Evolutionary conservation across 2,329 filamentous ascomycete genomes (phyloP).

Genomic region (Clonostachys chloroleuca): DNA sequence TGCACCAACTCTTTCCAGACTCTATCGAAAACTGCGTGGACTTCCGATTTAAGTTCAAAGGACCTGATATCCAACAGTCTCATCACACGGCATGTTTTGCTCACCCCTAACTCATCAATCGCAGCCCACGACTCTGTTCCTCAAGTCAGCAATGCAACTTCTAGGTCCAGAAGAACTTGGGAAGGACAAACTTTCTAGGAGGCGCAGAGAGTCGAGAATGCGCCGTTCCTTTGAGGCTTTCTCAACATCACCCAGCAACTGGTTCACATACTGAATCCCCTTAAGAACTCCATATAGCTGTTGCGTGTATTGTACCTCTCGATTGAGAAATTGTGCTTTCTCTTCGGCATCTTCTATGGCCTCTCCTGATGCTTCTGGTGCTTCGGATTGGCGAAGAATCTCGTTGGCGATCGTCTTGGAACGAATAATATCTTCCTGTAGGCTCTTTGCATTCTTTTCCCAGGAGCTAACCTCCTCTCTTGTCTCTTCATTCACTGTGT

Average conservation of each 20-base stretch:
- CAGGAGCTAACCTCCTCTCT: slow-evolving; percentile 79
- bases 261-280: slow-evolving; percentile 52
- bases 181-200: slow-evolving; percentile 46
- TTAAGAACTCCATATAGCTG: slow-evolving; percentile 48
- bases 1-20: slow-evolving; percentile 69
- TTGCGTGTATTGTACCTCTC: slow-evolving; percentile 54
- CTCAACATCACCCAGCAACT: slow-evolving; percentile 59
- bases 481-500: slow-evolving; percentile 69
- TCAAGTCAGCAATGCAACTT: slow-evolving; percentile 7
- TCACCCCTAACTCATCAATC: slow-evolving; percentile 54
- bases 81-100: slow-evolving; percentile 57
- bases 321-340: slow-evolving; percentile 50
- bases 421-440: slow-evolving; percentile 80
- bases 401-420: slow-evolving; percentile 76
- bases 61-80: slow-evolving; percentile 62
- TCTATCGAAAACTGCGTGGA: slow-evolving; percentile 61
- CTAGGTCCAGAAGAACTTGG: neutral
- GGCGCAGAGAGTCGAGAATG: slow-evolving; percentile 50
- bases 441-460: slow-evolving; percentile 77
- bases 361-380: slow-evolving; percentile 47
- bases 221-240: slow-evolving; percentile 46
- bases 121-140: slow-evolving; percentile 48
- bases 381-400: slow-evolving; percentile 74
- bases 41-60: slow-evolving; percentile 59
- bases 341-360: slow-evolving; percentile 47